Base-by-base conservation (phyloP, 306 rosid species). In the Cajanus cajan region DNA sequence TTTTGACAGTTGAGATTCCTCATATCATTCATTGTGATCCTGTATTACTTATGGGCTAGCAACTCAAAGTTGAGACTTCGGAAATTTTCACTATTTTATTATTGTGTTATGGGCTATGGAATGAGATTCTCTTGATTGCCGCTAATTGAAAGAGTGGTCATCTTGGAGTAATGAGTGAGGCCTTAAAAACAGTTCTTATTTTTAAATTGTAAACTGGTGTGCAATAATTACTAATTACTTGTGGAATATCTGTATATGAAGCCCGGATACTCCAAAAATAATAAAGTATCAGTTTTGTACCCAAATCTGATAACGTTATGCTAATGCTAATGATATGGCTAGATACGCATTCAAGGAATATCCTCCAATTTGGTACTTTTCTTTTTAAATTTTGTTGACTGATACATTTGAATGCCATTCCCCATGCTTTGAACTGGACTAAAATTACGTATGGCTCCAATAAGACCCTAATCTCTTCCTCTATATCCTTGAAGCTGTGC, bases 121-220 rank as follows among this genome's bases (percentile, higher is more conserved):
- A 21, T 45, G 50, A n/a, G 54, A 52, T 80, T 73, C 24, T 41
- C 75, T 73, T 73, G 61, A 43, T 54, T 41, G 75, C 52, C 65
- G 51, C 43, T 31, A 31, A 64, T 48, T 11, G 33, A 52, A 54
- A 65, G 21, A 14, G 8, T 7, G n/a, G 22, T 41, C 15, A 5
- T 68, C 47, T 62, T 70, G 24, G 2, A 47, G 19, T 59, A 22
- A 45, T 21, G 10, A 22, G 3, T 36, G 15, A 40, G 19, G 50
- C 73, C 36, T 71, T 61, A 45, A 31, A 3, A 24, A 52, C 64
- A 63, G 31, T 47, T 16, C 0, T 4, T 71, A 4, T 40, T 72
- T 73, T 13, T 4, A 8, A 25, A 40, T n/a, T 50, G 39, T 25
- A 33, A 71, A 47, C 62, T 71, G 66, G 66, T 48, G 13, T 61